Evolutionary conservation across 139 green algal genomes (phyloP), one percentile per base, ranked within the genome.

Genomic region (Limnomonas spitsbergensis): DNA sequence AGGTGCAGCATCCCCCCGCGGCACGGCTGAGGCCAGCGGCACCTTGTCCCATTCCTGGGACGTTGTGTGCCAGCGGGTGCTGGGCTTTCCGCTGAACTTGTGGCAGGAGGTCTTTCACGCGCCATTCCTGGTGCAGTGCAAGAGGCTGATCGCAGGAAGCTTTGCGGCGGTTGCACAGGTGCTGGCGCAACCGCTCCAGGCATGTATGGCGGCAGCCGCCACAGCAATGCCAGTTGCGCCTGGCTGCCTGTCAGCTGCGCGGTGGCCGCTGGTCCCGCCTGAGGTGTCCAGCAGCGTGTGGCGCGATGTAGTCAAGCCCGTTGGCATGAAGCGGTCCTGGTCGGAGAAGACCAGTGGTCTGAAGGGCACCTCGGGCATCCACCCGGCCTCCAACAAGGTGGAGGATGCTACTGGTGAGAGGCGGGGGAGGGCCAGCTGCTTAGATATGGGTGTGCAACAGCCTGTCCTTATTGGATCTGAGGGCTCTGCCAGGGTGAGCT

Each of bases 51-150:
- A n/a, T n/a, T 78, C 35, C 2, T 96, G 92, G 92, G 73, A 85
- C 20, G 78, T 81, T 26, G 81, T 90, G 35, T 92, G 88, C 53
- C 88, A 95, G 80, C 91, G 90, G 85, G 88, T 95, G 74, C 79
- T 97, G 40, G 90, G 90, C 7, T 75, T 81, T 2, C 90, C 79
- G 14, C 38, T 90, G 27, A 77, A 86, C 27, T 66, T 96, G 40
- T 96, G 92, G 92, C 77, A 85, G n/a, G 71, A 87, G 70, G 38
- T 96, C 4, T 91, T 97, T 66, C 92, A 96, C 73, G 61, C 73
- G 7, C 71, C 85, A 26, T 92, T 96, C 56, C 66, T 92, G 54
- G 80, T 78, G 26, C 76, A 88, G 0, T 85, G 79, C 42, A 88
- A 88, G 80, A 78, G 85, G 56, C 80, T 96, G 14, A 73, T 95